Evolutionary conservation across 1,139 yeast genomes (phyloP).

Genomic region (Hemisphaericaspora subhashii): DNA sequence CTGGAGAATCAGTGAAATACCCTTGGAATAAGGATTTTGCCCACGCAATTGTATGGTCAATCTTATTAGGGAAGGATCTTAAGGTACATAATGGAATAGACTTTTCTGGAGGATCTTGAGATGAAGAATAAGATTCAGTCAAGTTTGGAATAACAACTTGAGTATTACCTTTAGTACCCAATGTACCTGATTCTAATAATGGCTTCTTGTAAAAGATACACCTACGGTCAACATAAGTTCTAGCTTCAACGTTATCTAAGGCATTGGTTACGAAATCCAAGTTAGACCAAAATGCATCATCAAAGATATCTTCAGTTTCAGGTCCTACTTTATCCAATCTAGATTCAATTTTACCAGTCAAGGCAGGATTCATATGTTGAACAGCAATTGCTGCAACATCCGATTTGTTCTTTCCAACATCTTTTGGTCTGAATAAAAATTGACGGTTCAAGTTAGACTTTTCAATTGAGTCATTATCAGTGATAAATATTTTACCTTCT

Average conservation of each 20-base stretch:
- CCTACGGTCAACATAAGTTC: conserved; percentile 96
- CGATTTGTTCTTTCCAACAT: conserved; percentile 89
- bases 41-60: conserved; percentile 99
- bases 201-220: conserved; percentile 93
- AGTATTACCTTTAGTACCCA: conserved; percentile 97
- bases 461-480: conserved; percentile 95
- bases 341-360: conserved; percentile 73
- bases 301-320: conserved; percentile 85
- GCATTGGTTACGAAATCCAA: conserved; percentile 94
- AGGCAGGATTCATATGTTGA: conserved; percentile 78
- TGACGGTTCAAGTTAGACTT: conserved; percentile 95
- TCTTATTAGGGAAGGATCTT: conserved; percentile 95
- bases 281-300: conserved; percentile 82
- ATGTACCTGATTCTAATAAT: conserved; percentile 91
- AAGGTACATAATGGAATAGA: conserved; percentile 95
- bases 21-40: conserved; percentile 94
- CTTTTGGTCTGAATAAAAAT: conserved; percentile 89
- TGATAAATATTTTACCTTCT: conserved; percentile 76
- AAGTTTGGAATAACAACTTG: conserved; percentile 92
- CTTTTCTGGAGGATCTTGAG: conserved; percentile 98
- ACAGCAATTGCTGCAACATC: conserved; percentile 91
- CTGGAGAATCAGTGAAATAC: conserved; percentile 87
- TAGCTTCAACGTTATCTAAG: conserved; percentile 93
- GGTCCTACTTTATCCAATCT: conserved; percentile 86
- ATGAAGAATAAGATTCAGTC: conserved; percentile 93